Evolutionary conservation across 169 alveolate species (phyloP), one percentile per base, ranked within the genome.

Genomic region (Plasmodium blacklocki): DNA sequence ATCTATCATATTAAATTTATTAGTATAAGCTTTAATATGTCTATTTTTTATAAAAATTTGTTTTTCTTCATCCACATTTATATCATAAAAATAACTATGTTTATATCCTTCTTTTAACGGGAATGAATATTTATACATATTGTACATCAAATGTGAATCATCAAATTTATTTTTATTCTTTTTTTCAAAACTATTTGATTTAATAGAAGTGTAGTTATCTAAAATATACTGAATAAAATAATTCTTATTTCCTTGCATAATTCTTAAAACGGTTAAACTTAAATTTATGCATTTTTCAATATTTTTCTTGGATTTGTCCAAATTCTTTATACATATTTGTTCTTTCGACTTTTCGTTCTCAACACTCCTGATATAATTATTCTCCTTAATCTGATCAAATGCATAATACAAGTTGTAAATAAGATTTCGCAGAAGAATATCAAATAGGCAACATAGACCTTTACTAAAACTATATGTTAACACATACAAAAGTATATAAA

Each of bases 161-260:
- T 68, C 64, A 60, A 83, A 83, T 68, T 54, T 83, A 45, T 21
- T 83, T 58, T 83, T 83, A 21, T 83, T 45, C 26, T 83, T 72
- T 49, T 15, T 70, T 62, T 73, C 15, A 11, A 52, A 29, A 67
- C n/a, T 50, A 12, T 19, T 58, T 56, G 70, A 21, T 8, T 68
- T 67, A 83, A 83, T 83, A 11, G 85, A 29, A 63, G 50, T 9
- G 52, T 83, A 83, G 49, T 83, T 83, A 62, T 83, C 91, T 60
- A 83, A 73, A 47, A 67, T 73, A 68, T 67, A 26, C n/a, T 83
- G 85, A 15, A 73, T 45, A 50, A 83, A 56, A 26, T 68, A 83
- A 2, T 23, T 19, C 7, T 23, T 18, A 54, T 83, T 66, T 58
- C 91, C 91, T 72, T 68, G 19, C 26, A 83, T 14, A 26, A 68